Evolutionary conservation across 2,329 filamentous ascomycete species (phyloP), one percentile per base, ranked within the genome.

Genomic region (Colletotrichum sp.): DNA sequence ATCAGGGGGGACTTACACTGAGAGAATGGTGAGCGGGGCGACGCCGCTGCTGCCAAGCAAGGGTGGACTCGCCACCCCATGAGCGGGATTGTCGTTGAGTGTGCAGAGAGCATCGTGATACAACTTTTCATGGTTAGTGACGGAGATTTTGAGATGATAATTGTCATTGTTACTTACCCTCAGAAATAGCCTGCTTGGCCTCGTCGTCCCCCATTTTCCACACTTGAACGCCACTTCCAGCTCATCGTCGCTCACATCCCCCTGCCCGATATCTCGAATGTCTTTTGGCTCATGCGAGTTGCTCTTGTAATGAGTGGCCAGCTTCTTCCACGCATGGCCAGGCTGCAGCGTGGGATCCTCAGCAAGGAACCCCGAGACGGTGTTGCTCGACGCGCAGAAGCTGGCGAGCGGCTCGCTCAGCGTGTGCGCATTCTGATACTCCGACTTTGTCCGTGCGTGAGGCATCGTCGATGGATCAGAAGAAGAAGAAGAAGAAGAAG

Each of bases 1-100:
- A 8, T 22, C 59, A 30, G 3, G 11, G 29, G 19, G 71, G 66
- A 77, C 84, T 80, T 83, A 88, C 79, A 90, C 90, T 0, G 91
- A 93, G 32, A 96, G 91, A 55, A 95, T 89, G 0, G 93, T 94
- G 78, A 96, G 83, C 0, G 94, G 94, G 11, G 94, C 84, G 0
- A 90, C 90, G 5, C 94, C 95, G 75, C 87, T 83, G 30, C 86
- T 89, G 1, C 89, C 89, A 84, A 91, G 87, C 2, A 90, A 80
- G 3, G 88, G 86, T 1, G 89, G 89, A 68, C 88, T 90, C 8
- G 89, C 88, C 78, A 91, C 87, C 5, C 88, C 91, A 1, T 85
- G 84, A 29, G 87, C 79, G 1, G 34, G 8, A 34, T 63, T 25
- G 3, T 63, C 59, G 30, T 63, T 63, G 19, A 63, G 30, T 6